Base-by-base conservation (phyloP, 2,329 filamentous ascomycete genomes). In the Phaeosphaeria sp. region DNA sequence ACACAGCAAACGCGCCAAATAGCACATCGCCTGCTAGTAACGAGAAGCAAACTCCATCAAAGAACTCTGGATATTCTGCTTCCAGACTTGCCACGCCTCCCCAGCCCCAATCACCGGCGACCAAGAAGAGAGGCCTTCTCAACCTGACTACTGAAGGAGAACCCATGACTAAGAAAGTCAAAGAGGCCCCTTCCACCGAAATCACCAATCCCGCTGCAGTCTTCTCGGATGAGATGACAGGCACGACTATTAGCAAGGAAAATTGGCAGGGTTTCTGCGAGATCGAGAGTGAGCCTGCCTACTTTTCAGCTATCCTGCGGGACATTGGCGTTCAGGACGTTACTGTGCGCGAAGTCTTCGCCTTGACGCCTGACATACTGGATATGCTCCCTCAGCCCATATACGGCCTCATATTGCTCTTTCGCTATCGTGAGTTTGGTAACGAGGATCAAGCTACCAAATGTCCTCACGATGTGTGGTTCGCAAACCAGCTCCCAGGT, bases 351-450 rank as follows among this genome's bases (percentile, higher is more conserved):
- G 93, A 98, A 72, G 82, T 97, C 1, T 86, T 92, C 59, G 83
- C 85, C 33, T 79, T 96, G 18, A 91, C 96, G 55, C 83, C 60
- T 41, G 58, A 61, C 22, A 33, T 71, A 21, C 55, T 65, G 20
- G 50, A 56, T 10, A 57, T 48, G 23, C 64, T 81, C 50, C 80
- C 64, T 6, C 56, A 54, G n/a, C 46, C 60, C 5, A 67, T 95
- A 1, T 88, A 92, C 67, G 94, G 94, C 2, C 80, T 98, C n/a
- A 90, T 99, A 50, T 95, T 98, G 62, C 84, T 97, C 1, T 97
- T 92, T 68, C 86, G 89, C 57, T 97, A 81, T 58, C 74, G 87
- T 66, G 83, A 85, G 27, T 84, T 82, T 3, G 79, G 81, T 39
- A 56, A 60, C n/a, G 83, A 87, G 54, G 73, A 78, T 5, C 74